phyloP scores from a whole-genome alignment of 2,329 filamentous ascomycete genomes.

The Alternaria gaisen region DNA sequence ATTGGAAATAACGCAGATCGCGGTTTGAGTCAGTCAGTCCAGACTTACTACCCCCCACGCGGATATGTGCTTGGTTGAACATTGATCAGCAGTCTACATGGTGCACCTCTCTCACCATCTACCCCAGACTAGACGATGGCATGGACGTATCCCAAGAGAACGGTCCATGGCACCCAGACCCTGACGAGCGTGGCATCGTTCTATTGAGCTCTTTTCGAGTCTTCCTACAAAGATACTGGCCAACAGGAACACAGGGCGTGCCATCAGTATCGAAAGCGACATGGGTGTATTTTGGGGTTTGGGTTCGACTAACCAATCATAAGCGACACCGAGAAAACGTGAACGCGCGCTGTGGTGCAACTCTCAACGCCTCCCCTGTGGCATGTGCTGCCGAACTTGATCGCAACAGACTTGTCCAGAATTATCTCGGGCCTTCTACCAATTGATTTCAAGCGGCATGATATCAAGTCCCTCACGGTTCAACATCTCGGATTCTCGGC shows the following conservation, averaged over 20 bases:
- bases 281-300: constrained; percentile 19
- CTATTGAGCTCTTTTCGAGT: constrained; percentile 1
- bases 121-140: constrained; percentile 11
- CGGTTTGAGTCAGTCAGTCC: background rate
- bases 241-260: constrained; percentile 20
- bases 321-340: constrained; percentile 12
- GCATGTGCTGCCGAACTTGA: constrained; percentile 26
- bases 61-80: background rate
- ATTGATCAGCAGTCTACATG: constrained; percentile 4
- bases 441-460: constrained; percentile 25
- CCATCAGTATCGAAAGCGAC: constrained; percentile 10
- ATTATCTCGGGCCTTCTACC: constrained; percentile 12
- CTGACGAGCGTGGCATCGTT: constrained; percentile 16
- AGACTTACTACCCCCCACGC: constrained; percentile 12
- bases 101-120: background rate
- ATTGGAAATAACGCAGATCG: background rate
- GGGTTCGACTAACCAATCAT: constrained; percentile 25
- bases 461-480: constrained; percentile 9
- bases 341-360: constrained; percentile 32
- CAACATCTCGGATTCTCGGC: constrained; percentile 3
- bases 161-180: constrained; percentile 24
- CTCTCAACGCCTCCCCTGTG: constrained; percentile 20
- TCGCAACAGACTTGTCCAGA: constrained; percentile 15
- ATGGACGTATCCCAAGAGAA: constrained; percentile 22
- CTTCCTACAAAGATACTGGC: constrained; percentile 6